These are phyloP conservation scores for Wickerhamiella musiphila DNA, from an alignment of 805 yeast genomes.

Conservation along the genomic window DNA sequence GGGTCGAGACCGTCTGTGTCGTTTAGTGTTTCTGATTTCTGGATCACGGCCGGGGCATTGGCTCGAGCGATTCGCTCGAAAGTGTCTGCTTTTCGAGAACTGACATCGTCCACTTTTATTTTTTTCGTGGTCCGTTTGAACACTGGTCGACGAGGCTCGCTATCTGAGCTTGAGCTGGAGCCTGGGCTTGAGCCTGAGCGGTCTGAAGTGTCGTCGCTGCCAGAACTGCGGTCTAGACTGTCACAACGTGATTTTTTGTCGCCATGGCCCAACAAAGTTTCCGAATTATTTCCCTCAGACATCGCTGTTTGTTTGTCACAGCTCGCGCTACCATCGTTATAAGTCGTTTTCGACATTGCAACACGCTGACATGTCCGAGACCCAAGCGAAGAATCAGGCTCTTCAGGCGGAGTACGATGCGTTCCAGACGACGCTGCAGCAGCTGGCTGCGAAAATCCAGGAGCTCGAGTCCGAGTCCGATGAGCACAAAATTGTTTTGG, in stretches of 20 bases:
- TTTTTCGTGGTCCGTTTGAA: slow-evolving; percentile 4
- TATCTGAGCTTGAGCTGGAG: slow-evolving; percentile 5
- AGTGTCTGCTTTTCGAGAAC: slow-evolving; percentile 1
- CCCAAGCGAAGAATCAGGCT: slow-evolving; percentile 27
- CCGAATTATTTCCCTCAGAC: background rate
- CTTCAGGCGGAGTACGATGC: slow-evolving; percentile 26
- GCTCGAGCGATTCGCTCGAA: slow-evolving; percentile 2
- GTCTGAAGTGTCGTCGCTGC: too few species aligned
- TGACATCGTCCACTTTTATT: background rate
- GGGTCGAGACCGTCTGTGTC: slow-evolving; percentile 48
- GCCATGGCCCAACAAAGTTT: background rate
- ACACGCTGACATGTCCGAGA: slow-evolving; percentile 36
- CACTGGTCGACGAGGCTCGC: slow-evolving; percentile 8
- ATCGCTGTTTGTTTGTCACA: background rate
- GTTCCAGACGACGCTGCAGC: slow-evolving; percentile 22
- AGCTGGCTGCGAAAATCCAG: slow-evolving; percentile 22
- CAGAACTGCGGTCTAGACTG: too few species aligned
- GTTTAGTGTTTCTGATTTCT: slow-evolving; percentile 24
- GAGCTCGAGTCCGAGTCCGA: slow-evolving; percentile 27
- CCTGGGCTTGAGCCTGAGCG: slow-evolving; percentile 6
- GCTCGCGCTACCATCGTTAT: background rate
- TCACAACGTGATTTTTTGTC: too few species aligned
- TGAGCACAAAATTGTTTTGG: slow-evolving; percentile 37
- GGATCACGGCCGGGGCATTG: background rate
- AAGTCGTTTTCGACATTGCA: slow-evolving; percentile 17